phyloP scores from a whole-genome alignment of 257 asterid genomes.

The Solanum bulbocastanum region DNA sequence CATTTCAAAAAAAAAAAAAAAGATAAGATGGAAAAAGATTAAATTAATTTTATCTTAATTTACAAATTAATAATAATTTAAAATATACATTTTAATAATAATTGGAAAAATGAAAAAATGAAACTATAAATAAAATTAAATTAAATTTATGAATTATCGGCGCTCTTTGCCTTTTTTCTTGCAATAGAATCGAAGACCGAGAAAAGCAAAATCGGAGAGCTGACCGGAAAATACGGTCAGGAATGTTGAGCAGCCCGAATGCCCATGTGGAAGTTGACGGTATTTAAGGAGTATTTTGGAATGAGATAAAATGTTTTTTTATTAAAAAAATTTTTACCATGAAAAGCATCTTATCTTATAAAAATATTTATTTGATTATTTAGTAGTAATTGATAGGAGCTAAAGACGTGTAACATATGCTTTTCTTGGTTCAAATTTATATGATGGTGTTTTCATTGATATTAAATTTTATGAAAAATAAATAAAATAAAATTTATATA shows the following conservation, averaged over 20 bases:
- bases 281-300: not conserved
- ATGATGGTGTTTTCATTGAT: not conserved
- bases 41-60: not conserved
- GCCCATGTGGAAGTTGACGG: conserved; percentile 4
- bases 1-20: too few relatives aligned
- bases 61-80: too few relatives aligned
- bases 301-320: not conserved
- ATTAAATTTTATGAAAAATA: not conserved
- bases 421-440: not conserved
- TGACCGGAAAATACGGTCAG: conserved; percentile 62
- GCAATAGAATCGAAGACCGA: conserved; percentile 36
- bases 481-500: too few relatives aligned
- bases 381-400: not conserved
- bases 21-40: not conserved
- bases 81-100: too few relatives aligned
- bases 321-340: not conserved
- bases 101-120: not conserved
- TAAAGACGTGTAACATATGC: not conserved
- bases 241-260: not conserved
- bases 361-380: not conserved
- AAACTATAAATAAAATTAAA: not conserved
- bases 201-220: conserved; percentile 34
- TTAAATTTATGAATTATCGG: conserved; percentile 23
- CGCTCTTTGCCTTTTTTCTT: conserved; percentile 27
- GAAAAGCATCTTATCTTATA: not conserved